A percentile compares a stretch with the other conserved stretches of the same genome.
phyloP scores from a whole-genome alignment of 2,329 filamentous ascomycete genomes.

The Waltergamsia citrina region DNA sequence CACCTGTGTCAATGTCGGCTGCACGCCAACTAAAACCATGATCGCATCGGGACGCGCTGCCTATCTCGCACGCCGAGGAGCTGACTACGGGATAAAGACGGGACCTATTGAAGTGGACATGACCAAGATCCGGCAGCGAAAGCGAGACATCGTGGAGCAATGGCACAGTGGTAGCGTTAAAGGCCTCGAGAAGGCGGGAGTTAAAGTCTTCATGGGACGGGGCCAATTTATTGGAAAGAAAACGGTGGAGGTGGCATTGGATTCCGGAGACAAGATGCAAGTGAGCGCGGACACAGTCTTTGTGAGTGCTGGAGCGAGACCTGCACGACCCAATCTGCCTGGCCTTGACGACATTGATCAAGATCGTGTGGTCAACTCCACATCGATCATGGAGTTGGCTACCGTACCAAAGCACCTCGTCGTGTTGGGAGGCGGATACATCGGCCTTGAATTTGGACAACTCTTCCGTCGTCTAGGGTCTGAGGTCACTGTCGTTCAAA shows the following conservation, averaged over 20 bases:
- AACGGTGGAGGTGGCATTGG: constrained; percentile 22
- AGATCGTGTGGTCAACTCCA: constrained; percentile 33
- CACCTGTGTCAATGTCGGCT: constrained; percentile 44
- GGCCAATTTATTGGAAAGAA: constrained; percentile 31
- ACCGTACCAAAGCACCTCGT: constrained; percentile 36
- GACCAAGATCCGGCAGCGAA: constrained; percentile 37
- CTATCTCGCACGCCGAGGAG: constrained; percentile 28
- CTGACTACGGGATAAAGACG: constrained; percentile 34
- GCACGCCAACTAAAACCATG: constrained; percentile 49
- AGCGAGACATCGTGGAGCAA: constrained; percentile 40
- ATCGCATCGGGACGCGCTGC: constrained; percentile 41
- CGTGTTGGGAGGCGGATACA: constrained; percentile 41
- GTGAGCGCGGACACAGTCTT: constrained; percentile 32
- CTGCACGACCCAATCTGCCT: constrained; percentile 23
- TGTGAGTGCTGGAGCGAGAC: constrained; percentile 34
- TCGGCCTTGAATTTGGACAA: constrained; percentile 45
- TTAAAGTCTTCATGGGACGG: constrained; percentile 34
- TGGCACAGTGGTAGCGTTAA: constrained; percentile 37
- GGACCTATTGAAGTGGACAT: constrained; percentile 31
- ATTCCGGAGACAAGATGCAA: constrained; percentile 16
- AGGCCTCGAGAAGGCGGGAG: constrained; percentile 25
- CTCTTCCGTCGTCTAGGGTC: constrained; percentile 39
- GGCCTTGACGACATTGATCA: constrained; percentile 24
- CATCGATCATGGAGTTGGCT: constrained; percentile 34
- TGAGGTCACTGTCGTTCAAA: constrained; percentile 37